These are phyloP conservation scores for Vigna trinervia DNA, from an alignment of 306 rosid genomes.

Conservation along the genomic window DNA sequence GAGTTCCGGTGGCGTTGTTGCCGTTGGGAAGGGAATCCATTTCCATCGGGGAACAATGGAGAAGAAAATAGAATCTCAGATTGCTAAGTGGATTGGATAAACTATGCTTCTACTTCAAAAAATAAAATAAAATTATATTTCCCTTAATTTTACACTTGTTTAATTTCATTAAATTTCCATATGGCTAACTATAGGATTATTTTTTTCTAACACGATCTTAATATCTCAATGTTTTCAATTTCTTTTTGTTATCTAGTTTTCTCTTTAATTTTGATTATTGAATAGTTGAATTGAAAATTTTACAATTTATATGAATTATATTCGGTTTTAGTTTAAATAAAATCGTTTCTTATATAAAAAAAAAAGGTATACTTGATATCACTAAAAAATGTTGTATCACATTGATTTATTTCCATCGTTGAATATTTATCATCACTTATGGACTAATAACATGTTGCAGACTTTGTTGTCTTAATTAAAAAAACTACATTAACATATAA, in stretches of 20 bases:
- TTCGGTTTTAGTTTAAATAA: too few species aligned
- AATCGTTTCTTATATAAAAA: too few species aligned
- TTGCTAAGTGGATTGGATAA: slow-evolving; percentile 19
- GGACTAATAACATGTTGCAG: too few species aligned
- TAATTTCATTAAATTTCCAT: background rate
- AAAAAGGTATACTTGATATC: too few species aligned
- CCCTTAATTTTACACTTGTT: background rate
- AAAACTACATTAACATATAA: background rate
- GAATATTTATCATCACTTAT: background rate
- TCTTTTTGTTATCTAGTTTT: too few species aligned
- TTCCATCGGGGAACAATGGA: slow-evolving; percentile 59
- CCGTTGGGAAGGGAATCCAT: slow-evolving; percentile 61
- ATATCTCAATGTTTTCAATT: too few species aligned
- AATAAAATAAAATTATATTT: background rate
- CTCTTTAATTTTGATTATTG: too few species aligned
- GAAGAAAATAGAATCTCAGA: slow-evolving; percentile 40
- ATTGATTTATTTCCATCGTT: background rate
- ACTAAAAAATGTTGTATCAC: background rate
- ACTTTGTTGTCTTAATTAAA: background rate
- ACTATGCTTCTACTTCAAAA: background rate
- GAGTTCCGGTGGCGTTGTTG: slow-evolving; percentile 33
- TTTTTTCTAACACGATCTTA: too few species aligned
- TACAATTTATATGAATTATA: too few species aligned
- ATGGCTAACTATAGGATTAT: background rate
- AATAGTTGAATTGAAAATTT: too few species aligned